Percentiles rank a stretch among this genome's conserved stretches.
Conservation (phyloP, 1,284 basidiomycete species). For the Vanrija humicola region DNA sequence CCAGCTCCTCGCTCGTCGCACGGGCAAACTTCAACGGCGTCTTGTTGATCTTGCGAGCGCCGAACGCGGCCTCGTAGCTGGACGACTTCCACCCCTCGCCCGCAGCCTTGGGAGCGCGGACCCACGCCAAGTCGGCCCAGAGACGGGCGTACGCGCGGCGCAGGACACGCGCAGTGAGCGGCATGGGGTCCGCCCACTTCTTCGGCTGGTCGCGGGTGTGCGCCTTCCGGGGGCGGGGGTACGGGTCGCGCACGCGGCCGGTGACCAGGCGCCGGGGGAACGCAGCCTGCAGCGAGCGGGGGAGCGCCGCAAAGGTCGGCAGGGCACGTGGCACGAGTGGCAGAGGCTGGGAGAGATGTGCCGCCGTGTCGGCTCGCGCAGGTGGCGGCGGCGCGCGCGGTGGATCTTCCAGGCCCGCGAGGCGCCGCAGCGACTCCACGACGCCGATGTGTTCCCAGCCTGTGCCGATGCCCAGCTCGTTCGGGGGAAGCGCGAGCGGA, state of each 20-base stretch:
- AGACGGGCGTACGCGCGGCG: slow-evolving; percentile 26
- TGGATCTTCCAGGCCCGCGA: slow-evolving; percentile 19
- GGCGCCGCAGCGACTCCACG: slow-evolving; percentile 17
- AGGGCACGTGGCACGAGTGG: not conserved
- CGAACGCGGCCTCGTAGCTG: too few relatives aligned
- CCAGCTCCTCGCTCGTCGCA: too few relatives aligned
- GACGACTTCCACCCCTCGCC: too few relatives aligned
- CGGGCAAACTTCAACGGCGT: too few relatives aligned
- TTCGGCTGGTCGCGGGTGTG: slow-evolving; percentile 26
- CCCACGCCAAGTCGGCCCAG: slow-evolving; percentile 30
- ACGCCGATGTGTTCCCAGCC: slow-evolving; percentile 13
- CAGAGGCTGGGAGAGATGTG: not conserved
- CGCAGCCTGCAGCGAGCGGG: not conserved
- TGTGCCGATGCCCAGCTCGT: not conserved
- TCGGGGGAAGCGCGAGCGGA: slow-evolving; percentile 22
- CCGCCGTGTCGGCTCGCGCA: not conserved
- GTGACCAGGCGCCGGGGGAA: not conserved
- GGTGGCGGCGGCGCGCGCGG: not conserved
- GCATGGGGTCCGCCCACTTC: slow-evolving; percentile 26
- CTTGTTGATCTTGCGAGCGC: too few relatives aligned
- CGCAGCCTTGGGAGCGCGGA: not conserved
- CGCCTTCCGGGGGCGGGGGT: slow-evolving; percentile 21
- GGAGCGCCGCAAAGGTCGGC: slow-evolving; percentile 6
- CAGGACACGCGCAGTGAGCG: slow-evolving; percentile 21
- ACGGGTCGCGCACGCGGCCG: slow-evolving; percentile 1